phyloP scores from a whole-genome alignment of 306 rosid genomes.

The Vigna trinervia region DNA sequence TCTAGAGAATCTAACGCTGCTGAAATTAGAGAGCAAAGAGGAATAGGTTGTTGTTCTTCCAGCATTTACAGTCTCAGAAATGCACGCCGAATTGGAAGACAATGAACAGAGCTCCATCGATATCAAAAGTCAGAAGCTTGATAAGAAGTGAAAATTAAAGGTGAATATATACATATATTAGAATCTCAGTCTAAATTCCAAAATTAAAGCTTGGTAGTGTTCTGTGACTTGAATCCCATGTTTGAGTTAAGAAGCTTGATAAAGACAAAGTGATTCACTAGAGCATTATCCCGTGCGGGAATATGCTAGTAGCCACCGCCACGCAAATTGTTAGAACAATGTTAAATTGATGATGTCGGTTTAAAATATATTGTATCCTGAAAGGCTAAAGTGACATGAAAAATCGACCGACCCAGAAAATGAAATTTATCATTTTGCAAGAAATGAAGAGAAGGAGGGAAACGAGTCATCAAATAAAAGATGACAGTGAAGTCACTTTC shows the following conservation, averaged over 20 bases:
- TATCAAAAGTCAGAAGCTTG: background rate
- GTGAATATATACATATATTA: background rate
- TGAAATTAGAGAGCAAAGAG: constrained; percentile 41
- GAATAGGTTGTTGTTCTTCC: constrained; percentile 43
- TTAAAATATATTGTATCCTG: background rate
- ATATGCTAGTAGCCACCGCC: background rate
- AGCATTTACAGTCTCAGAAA: constrained; percentile 45
- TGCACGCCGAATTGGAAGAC: constrained; percentile 20
- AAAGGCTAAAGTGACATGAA: background rate
- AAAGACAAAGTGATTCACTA: background rate
- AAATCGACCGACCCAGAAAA: background rate
- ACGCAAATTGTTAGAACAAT: background rate
- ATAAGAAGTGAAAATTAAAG: background rate
- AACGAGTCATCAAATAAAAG: background rate
- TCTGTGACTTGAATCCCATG: constrained; percentile 29
- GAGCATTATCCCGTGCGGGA: constrained; percentile 6
- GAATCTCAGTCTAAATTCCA: constrained; percentile 28
- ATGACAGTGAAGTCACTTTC: constrained; percentile 10
- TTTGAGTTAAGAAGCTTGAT: background rate
- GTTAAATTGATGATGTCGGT: background rate
- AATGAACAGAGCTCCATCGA: constrained; percentile 61
- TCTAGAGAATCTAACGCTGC: constrained; percentile 44
- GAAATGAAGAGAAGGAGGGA: background rate
- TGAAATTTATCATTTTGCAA: background rate
- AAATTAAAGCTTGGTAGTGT: constrained; percentile 27